These are phyloP conservation scores for Vitis labrusca DNA, from an alignment of 164 flowering plant species.

Conservation along the genomic window DNA sequence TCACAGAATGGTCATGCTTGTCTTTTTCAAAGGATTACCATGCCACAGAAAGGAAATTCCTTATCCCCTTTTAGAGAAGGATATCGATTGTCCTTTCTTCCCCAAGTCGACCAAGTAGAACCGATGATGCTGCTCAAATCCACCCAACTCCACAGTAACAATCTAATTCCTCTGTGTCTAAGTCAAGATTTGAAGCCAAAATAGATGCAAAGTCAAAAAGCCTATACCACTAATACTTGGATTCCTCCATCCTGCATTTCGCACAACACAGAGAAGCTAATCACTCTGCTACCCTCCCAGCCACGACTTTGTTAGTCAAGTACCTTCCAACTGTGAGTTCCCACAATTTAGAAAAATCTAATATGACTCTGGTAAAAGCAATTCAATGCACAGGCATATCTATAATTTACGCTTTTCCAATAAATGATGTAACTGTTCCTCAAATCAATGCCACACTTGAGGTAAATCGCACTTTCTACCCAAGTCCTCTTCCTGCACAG, in stretches of 20 bases:
- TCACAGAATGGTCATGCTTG: neutral
- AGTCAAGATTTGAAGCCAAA: too few relatives aligned
- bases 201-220: too few relatives aligned
- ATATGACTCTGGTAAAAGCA: neutral
- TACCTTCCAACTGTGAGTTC: neutral
- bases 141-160: slow-evolving; percentile 3
- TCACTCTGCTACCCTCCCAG: neutral
- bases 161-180: too few relatives aligned
- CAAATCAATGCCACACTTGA: too few relatives aligned
- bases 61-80: neutral
- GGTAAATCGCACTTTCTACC: neutral
- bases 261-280: too few relatives aligned
- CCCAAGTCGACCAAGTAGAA: neutral
- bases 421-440: too few relatives aligned
- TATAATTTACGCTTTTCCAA: too few relatives aligned
- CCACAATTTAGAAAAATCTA: neutral
- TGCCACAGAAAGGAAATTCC: neutral
- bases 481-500: neutral
- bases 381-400: neutral
- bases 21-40: neutral
- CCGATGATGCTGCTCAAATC: neutral
- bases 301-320: neutral
- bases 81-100: neutral
- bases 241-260: too few relatives aligned
- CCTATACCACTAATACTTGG: too few relatives aligned